These are phyloP conservation scores for Tricholoma matsutake DNA, from an alignment of 768 basidiomycete species.

Conservation along the genomic window DNA sequence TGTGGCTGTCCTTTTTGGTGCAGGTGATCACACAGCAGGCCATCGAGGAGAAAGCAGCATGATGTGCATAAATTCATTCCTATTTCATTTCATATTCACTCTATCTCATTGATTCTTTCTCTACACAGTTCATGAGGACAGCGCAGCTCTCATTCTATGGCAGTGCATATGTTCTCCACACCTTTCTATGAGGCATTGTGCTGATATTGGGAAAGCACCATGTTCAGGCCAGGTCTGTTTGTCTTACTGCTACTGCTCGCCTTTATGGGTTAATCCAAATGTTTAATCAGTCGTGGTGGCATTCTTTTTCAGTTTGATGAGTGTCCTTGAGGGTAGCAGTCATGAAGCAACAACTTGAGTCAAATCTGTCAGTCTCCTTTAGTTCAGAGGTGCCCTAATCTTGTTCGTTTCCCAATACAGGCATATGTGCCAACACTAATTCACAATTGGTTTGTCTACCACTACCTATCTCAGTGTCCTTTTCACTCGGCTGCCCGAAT, in stretches of 20 bases:
- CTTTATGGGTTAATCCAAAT: background rate
- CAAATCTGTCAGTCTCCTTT: conserved; percentile 36
- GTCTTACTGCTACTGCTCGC: background rate
- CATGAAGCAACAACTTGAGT: conserved; percentile 45
- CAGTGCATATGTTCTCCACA: conserved; percentile 38
- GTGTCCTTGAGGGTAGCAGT: conserved; percentile 72
- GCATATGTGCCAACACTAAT: conserved; percentile 71
- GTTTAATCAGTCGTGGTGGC: conserved; percentile 40
- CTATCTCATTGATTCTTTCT: background rate
- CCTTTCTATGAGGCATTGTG: background rate
- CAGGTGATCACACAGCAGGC: conserved; percentile 86
- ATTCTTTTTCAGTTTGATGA: conserved; percentile 70
- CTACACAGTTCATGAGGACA: conserved; percentile 33
- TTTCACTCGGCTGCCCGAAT: too few species aligned
- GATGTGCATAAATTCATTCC: conserved; percentile 47
- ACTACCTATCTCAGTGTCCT: too few species aligned
- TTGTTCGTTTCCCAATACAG: conserved; percentile 28
- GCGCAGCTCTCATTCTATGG: conserved; percentile 71
- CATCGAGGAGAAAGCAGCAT: conserved; percentile 73
- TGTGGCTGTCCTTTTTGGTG: conserved; percentile 65
- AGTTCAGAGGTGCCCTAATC: background rate
- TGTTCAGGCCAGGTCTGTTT: conserved; percentile 72
- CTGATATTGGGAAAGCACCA: conserved; percentile 38
- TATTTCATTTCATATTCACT: background rate
- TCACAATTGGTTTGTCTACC: conserved; percentile 63